Percentiles rank a stretch among this genome's conserved stretches.
These are phyloP conservation scores for Exophiala spinifera DNA, from an alignment of 2,329 filamentous ascomycete genomes.

Conservation along the genomic window DNA sequence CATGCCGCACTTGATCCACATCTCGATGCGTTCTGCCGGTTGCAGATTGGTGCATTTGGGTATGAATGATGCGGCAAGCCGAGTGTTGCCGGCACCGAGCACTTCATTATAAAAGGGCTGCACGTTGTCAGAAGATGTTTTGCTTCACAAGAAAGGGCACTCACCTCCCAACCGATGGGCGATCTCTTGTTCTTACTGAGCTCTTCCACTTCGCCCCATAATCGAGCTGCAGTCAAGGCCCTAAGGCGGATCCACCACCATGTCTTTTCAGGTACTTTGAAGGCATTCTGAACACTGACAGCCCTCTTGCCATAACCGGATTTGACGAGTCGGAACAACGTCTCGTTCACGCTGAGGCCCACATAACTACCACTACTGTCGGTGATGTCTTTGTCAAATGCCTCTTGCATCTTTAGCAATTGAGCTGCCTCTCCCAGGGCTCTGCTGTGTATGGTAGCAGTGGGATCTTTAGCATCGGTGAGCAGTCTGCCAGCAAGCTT, in stretches of 20 bases:
- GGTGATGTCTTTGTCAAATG: conserved; percentile 78
- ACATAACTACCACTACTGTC: conserved; percentile 62
- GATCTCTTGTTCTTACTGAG: conserved; percentile 71
- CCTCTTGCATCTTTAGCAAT: conserved; percentile 80
- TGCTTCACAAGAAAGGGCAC: conserved; percentile 33
- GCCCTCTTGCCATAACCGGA: conserved; percentile 80
- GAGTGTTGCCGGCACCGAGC: conserved; percentile 82
- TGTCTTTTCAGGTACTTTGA: conserved; percentile 87
- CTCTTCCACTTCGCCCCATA: conserved; percentile 92
- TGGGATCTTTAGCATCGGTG: conserved; percentile 75
- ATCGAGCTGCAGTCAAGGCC: conserved; percentile 81
- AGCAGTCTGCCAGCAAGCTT: conserved; percentile 81
- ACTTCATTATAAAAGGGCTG: conserved; percentile 90
- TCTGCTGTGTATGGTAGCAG: conserved; percentile 63
- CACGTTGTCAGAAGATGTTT: conserved; percentile 6
- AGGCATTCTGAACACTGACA: conserved; percentile 84
- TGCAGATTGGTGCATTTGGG: conserved; percentile 77
- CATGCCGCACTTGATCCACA: conserved; percentile 97
- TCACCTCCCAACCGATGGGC: conserved; percentile 93
- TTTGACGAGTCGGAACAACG: conserved; percentile 81
- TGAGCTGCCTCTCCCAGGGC: conserved; percentile 75
- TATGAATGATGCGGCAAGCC: conserved; percentile 78
- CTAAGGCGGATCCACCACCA: conserved; percentile 84
- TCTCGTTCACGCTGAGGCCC: conserved; percentile 85
- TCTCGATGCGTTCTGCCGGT: conserved; percentile 69